Evolutionary conservation across 768 basidiomycete genomes (phyloP), one percentile per base, ranked within the genome.

Genomic region (Hygrophorus russula): DNA sequence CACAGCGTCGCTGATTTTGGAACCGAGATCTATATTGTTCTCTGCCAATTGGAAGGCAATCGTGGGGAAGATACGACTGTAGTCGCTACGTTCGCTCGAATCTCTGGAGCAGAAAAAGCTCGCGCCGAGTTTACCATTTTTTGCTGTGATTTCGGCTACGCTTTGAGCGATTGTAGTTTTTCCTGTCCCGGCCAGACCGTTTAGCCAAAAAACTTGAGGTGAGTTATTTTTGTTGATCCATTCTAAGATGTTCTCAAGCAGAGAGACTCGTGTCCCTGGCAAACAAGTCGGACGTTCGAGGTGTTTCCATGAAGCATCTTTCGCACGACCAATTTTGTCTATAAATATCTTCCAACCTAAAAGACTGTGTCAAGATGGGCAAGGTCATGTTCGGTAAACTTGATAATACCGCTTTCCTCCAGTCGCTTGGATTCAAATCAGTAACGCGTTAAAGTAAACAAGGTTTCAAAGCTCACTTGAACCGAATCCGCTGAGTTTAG

Each of bases 91-190:
- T 30, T 59, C 52, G 17, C 41, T 51, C n/a, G 46, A 52, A 12
- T 50, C 51, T 6, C 53, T 49, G 11, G 56, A 56, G 31, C 56
- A 61, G 44, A 61, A 62, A 44, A 60, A 59, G 44, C 53, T 59
- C 2, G 56, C 58, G 13, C 56, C 57, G 7, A 59, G 50, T 15
- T 44, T 44, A 14, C 44, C 39, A 32, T 41, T 19, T 19, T 47
- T 44, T 24, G 44, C 45, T 27, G 37, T 24, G 34, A 53, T 39
- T 10, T 53, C 38, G 12, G 54, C 48, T 19, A 57, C 36, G 13
- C 49, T 51, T n/a, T 50, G 39, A 1, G 55, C 51, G 24, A 59
- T 57, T 8, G 54, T 55, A 4, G 54, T 53, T 41, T 59, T 57
- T 10, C 57, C 57, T 1, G 53, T 54, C 6, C 55, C 53, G 4